Base-by-base conservation (phyloP, 164 flowering plant genomes). In the Magnolia officinalis region DNA sequence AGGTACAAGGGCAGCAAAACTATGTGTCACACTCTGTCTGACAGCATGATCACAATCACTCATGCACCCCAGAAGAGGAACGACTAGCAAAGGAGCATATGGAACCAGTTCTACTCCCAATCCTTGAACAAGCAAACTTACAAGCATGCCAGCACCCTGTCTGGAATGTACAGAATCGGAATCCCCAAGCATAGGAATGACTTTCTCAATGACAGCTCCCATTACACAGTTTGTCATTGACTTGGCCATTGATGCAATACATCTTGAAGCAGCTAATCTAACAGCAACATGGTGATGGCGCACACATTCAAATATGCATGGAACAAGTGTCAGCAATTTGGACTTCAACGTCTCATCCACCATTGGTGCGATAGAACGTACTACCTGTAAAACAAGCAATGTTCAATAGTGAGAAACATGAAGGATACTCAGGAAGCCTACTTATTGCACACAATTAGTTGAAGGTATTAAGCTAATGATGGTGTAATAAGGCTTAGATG, bases 1-100 rank as follows among this genome's bases (percentile, higher is more conserved):
- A 84, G 99, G 99, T 29, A 96, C 99, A 74, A 96, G 90, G 13
- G 98, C 93, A 80, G 99, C 99, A 91, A 96, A 96, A 84, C 98
- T 94, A 55, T 89, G 97, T 29, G 98, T 96, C 63, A 96, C 98
- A 85, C 95, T 90, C 81, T 91, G 95, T 78, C 99, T 87, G 67
- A 96, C 99, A 52, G 95, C 87, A 78, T 79, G 86, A 80, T 96
- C 96, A 86, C 85, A 84, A 82, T 96, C 99, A 83, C 98, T 86
- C 99, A 96, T 96, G 81, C 99, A 93, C 85, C 93, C 85, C 8
- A 96, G 84, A 80, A 96, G 98, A 77, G 98, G 98, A 80, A 96
- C 97, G 76, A 94, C 99, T 72, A 96, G 83, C 79, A 91, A 83
- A 58, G 94, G 86, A 76, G 98, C 92, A 91, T 94, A 96, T 0